Conservation (phyloP, 768 basidiomycete species). For the Mycena rebaudengoi region DNA sequence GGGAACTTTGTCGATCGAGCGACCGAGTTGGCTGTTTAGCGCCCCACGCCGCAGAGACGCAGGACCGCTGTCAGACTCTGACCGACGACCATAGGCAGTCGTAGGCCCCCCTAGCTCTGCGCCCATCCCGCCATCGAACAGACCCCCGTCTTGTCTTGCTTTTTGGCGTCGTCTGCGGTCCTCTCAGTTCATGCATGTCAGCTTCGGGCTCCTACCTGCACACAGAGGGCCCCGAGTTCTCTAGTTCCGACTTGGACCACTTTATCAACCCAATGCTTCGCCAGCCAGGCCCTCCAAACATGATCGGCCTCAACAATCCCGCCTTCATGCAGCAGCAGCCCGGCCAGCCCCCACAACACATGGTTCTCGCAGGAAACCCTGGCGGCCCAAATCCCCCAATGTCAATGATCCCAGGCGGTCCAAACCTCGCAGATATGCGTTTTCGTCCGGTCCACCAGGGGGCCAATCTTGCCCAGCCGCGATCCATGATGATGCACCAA, state of each 20-base stretch:
- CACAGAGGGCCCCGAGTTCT: slow-evolving; percentile 17
- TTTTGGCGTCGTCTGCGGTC: not conserved
- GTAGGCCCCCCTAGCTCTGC: not conserved
- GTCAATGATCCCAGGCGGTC: slow-evolving; percentile 36
- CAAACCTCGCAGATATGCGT: slow-evolving; percentile 26
- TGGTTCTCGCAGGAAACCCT: slow-evolving; percentile 44
- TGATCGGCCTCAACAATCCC: slow-evolving; percentile 29
- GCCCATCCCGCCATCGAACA: not conserved
- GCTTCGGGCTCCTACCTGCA: slow-evolving; percentile 24
- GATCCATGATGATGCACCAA: slow-evolving; percentile 17
- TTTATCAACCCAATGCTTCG: slow-evolving; percentile 26
- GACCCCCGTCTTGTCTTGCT: slow-evolving; percentile 4
- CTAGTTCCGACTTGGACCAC: slow-evolving; percentile 19
- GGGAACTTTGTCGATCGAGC: slow-evolving; percentile 11
- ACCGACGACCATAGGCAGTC: not conserved
- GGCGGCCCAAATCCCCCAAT: slow-evolving; percentile 31
- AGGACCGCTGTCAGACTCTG: not conserved
- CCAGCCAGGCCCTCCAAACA: slow-evolving; percentile 9
- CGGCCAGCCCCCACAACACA: slow-evolving; percentile 46
- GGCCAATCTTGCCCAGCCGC: slow-evolving; percentile 12
- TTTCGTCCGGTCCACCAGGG: slow-evolving; percentile 20
- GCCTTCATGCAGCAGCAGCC: slow-evolving; percentile 39
- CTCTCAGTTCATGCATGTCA: slow-evolving; percentile 25
- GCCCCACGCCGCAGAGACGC: slow-evolving; percentile 22
- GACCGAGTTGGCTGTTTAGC: slow-evolving; percentile 11